Evolutionary conservation across 2,329 filamentous ascomycete genomes (phyloP).

Genomic region (Xylariaceae sp.): DNA sequence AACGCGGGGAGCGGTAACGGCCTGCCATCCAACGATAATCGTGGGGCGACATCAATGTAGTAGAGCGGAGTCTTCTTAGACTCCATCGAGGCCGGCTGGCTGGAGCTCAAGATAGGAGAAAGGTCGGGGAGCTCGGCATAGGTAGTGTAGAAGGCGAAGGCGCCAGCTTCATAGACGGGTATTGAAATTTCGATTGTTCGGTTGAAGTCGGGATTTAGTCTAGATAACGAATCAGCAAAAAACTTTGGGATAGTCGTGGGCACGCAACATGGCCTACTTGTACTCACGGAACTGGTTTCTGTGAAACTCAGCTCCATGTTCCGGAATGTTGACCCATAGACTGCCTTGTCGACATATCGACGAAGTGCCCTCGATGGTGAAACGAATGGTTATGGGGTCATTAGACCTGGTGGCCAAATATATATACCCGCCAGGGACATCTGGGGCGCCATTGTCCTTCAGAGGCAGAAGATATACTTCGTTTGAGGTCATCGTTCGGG

Average conservation of each 20-base stretch:
- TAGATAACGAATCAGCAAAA: slow-evolving; percentile 40
- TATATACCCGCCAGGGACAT: slow-evolving; percentile 87
- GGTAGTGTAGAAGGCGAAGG: slow-evolving; percentile 93
- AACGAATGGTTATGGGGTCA: slow-evolving; percentile 79
- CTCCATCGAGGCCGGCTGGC: slow-evolving; percentile 50
- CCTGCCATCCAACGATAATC: slow-evolving; percentile 71
- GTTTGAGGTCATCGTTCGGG: slow-evolving; percentile 64
- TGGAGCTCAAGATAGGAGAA: slow-evolving; percentile 55
- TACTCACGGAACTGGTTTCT: slow-evolving; percentile 82
- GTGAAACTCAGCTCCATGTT: slow-evolving; percentile 72
- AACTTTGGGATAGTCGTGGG: background rate
- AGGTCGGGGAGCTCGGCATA: slow-evolving; percentile 86
- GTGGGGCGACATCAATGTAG: slow-evolving; percentile 93
- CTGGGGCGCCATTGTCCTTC: slow-evolving; percentile 89
- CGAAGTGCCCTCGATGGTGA: slow-evolving; percentile 91
- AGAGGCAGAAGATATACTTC: slow-evolving; percentile 87
- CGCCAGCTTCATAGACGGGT: slow-evolving; percentile 78
- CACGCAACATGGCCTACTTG: slow-evolving; percentile 65
- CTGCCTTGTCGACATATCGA: slow-evolving; percentile 94
- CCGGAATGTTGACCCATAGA: slow-evolving; percentile 94
- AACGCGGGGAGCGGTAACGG: slow-evolving; percentile 82
- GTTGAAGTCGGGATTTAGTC: slow-evolving; percentile 90
- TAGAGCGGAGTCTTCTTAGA: slow-evolving; percentile 74
- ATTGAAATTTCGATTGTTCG: slow-evolving; percentile 88
- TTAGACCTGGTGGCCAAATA: slow-evolving; percentile 78